These are phyloP conservation scores for Chaetothyriales sp. DNA, from an alignment of 2,329 filamentous ascomycete genomes.

Conservation along the genomic window DNA sequence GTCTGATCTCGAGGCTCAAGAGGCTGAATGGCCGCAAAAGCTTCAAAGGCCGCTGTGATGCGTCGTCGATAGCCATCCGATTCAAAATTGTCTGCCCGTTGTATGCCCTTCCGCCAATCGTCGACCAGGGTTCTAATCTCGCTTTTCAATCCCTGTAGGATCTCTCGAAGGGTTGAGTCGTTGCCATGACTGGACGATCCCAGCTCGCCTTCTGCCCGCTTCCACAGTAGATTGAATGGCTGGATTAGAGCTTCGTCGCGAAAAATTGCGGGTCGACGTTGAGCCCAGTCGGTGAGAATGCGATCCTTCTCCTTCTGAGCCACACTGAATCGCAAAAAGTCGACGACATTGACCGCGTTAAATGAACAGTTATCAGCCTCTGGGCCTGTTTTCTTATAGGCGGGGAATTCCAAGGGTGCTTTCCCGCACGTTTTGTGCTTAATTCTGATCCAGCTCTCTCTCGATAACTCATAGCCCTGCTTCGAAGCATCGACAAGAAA, in stretches of 20 bases:
- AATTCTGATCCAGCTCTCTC: conserved; percentile 24
- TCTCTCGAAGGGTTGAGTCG: not conserved
- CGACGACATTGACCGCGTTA: conserved; percentile 28
- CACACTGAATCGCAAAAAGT: conserved; percentile 32
- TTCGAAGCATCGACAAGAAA: conserved; percentile 35
- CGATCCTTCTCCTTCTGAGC: conserved; percentile 21
- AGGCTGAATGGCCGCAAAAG: not conserved
- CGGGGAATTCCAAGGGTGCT: not conserved
- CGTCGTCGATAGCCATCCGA: not conserved
- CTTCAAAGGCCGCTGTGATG: not conserved
- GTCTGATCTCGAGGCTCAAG: not conserved
- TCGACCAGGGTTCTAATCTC: not conserved
- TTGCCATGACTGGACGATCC: not conserved
- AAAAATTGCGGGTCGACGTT: conserved; percentile 1
- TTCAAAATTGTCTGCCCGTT: not conserved
- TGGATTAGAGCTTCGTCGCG: conserved; percentile 2
- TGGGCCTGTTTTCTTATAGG: conserved; percentile 18
- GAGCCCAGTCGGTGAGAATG: conserved; percentile 23
- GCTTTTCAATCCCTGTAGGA: not conserved
- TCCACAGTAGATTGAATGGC: not conserved
- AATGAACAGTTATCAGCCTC: conserved; percentile 10
- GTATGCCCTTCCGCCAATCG: not conserved
- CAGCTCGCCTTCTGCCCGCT: not conserved
- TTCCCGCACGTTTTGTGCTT: conserved; percentile 1
- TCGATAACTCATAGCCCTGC: conserved; percentile 29